These are phyloP conservation scores for Rubroshorea leprosula DNA, from an alignment of 345 rosid species.

Conservation along the genomic window DNA sequence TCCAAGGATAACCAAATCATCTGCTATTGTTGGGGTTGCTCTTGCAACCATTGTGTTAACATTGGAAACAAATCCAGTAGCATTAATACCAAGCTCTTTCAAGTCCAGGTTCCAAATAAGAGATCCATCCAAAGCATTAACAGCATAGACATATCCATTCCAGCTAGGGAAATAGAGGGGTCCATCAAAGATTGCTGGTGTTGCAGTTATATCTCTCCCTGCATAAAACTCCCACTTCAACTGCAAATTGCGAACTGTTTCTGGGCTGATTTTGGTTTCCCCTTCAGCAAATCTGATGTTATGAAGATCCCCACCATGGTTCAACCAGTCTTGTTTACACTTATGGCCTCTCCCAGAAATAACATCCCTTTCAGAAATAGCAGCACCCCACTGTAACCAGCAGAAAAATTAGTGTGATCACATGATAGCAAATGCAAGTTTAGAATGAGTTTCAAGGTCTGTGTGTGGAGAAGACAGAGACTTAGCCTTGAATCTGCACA, in stretches of 20 bases:
- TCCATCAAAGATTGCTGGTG: conserved; percentile 35
- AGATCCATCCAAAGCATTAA: conserved; percentile 32
- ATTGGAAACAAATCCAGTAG: conserved; percentile 16
- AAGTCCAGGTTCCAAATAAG: conserved; percentile 43
- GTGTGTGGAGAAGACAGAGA: neutral
- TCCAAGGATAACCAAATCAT: conserved; percentile 22
- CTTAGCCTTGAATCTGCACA: neutral
- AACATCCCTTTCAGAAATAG: too few relatives aligned
- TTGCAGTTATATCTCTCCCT: conserved; percentile 40
- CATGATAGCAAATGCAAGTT: neutral
- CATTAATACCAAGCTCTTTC: conserved; percentile 24
- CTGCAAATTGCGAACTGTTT: conserved; percentile 18
- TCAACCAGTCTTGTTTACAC: conserved; percentile 23
- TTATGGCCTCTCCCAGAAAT: too few relatives aligned
- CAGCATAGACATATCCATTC: conserved; percentile 45
- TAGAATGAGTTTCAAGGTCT: neutral
- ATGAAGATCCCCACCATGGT: conserved; percentile 30
- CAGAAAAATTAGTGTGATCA: neutral
- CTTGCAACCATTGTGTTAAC: conserved; percentile 25
- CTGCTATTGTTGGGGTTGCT: conserved; percentile 34
- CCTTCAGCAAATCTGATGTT: conserved; percentile 29
- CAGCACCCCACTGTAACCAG: neutral
- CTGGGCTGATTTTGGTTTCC: conserved; percentile 19
- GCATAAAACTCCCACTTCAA: conserved; percentile 38
- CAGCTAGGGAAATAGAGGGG: conserved; percentile 44